phyloP scores from a whole-genome alignment of 768 basidiomycete genomes.

The Heimioporus sp. region DNA sequence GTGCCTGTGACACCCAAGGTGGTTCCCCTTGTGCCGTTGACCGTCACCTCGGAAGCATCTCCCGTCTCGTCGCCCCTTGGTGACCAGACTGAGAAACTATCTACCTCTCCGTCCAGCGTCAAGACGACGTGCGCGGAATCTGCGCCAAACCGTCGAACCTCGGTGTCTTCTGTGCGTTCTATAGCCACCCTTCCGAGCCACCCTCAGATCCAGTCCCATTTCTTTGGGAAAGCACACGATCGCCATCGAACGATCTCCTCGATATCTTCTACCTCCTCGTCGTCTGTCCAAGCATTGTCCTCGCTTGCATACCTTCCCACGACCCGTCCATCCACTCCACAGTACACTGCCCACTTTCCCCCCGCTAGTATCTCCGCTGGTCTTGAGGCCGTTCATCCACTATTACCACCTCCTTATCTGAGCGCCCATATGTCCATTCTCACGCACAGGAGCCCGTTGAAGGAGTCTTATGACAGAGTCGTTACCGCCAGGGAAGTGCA shows the following conservation, averaged over 20 bases:
- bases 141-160: constrained; percentile 44
- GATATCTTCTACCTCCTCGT: constrained; percentile 49
- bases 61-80: constrained; percentile 40
- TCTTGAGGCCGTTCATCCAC: constrained; percentile 62
- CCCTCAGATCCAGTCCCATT: constrained; percentile 33
- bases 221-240: constrained; percentile 35
- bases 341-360: constrained; percentile 62
- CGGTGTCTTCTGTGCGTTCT: constrained; percentile 59
- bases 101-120: constrained; percentile 39
- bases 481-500: constrained; percentile 49
- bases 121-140: constrained; percentile 32
- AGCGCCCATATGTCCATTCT: constrained; percentile 70
- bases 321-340: constrained; percentile 35
- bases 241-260: constrained; percentile 56
- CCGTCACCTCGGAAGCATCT: constrained; percentile 52
- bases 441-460: constrained; percentile 60
- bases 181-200: constrained; percentile 53
- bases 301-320: constrained; percentile 55
- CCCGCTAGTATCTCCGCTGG: constrained; percentile 52
- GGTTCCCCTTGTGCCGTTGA: constrained; percentile 55
- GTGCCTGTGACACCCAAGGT: constrained; percentile 39
- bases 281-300: constrained; percentile 51
- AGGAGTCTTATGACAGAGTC: constrained; percentile 70
- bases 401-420: constrained; percentile 71
- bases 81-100: constrained; percentile 19